A percentile compares a stretch with the other conserved stretches of the same genome.
Evolutionary conservation across 495 filamentous ascomycete genomes (phyloP).

Genomic region (Hypoxylon fuscum): DNA sequence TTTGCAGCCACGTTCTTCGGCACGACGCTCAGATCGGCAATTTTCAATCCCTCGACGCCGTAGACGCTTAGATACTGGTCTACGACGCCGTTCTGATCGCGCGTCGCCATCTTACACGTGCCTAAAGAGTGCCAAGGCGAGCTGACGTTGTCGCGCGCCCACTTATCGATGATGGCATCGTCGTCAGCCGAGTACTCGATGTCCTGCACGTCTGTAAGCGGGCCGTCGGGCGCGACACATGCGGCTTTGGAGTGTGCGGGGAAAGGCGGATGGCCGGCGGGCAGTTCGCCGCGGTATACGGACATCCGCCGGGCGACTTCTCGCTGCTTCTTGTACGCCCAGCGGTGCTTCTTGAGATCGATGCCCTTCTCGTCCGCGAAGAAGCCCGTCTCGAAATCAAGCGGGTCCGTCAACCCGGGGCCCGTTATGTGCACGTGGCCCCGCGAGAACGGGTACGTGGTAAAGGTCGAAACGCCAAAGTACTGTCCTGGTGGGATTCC

Average conservation of each 20-base stretch:
- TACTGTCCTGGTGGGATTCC: slow-evolving; percentile 46
- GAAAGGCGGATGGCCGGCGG: slow-evolving; percentile 60
- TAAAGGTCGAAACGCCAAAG: slow-evolving; percentile 44
- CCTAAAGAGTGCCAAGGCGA: slow-evolving; percentile 63
- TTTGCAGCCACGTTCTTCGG: slow-evolving; percentile 69
- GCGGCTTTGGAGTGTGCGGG: slow-evolving; percentile 48
- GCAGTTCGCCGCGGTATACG: slow-evolving; percentile 62
- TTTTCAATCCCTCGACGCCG: slow-evolving; percentile 57
- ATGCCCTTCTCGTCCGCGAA: slow-evolving; percentile 46
- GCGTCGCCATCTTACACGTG: slow-evolving; percentile 58
- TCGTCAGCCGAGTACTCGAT: slow-evolving; percentile 59
- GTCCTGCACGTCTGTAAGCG: slow-evolving; percentile 29
- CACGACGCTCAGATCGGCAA: slow-evolving; percentile 59
- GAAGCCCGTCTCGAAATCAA: slow-evolving; percentile 46
- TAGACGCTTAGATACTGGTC: slow-evolving; percentile 59
- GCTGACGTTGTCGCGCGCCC: slow-evolving; percentile 48
- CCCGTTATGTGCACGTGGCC: slow-evolving; percentile 55
- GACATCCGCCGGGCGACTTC: slow-evolving; percentile 63
- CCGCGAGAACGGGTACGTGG: slow-evolving; percentile 54
- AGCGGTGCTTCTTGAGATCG: slow-evolving; percentile 50
- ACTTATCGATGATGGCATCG: slow-evolving; percentile 55
- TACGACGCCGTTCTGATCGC: slow-evolving; percentile 59
- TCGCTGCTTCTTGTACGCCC: slow-evolving; percentile 62
- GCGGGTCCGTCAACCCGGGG: slow-evolving; percentile 30
- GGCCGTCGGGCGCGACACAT: slow-evolving; percentile 19